Conservation (phyloP, 495 filamentous ascomycete species). For the Margaritispora aquatica region DNA sequence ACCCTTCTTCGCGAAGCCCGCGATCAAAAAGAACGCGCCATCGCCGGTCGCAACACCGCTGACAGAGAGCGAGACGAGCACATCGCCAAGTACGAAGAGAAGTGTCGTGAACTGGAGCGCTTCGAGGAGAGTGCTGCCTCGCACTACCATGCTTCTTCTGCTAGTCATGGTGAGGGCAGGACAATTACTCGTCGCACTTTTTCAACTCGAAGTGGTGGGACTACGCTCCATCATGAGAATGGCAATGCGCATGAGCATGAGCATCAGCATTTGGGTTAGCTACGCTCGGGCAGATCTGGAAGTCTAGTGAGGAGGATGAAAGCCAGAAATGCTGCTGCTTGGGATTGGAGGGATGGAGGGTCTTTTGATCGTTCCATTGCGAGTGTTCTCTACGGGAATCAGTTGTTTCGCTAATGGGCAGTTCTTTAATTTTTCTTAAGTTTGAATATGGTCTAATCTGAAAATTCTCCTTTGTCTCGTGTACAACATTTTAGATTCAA, state of each 20-base stretch:
- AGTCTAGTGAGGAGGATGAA: not conserved
- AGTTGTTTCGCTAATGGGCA: too few relatives aligned
- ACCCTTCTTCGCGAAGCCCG: not conserved
- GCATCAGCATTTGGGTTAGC: too few relatives aligned
- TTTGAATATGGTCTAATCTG: too few relatives aligned
- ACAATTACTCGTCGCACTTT: not conserved
- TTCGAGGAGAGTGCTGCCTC: not conserved
- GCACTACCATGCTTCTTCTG: not conserved
- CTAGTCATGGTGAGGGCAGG: not conserved
- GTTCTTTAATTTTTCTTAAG: too few relatives aligned
- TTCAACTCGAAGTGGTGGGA: not conserved
- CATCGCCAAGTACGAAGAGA: not conserved
- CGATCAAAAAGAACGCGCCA: not conserved
- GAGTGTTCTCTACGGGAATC: not conserved
- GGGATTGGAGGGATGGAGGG: not conserved
- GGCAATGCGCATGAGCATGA: too few relatives aligned
- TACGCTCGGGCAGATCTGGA: not conserved
- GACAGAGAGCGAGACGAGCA: not conserved
- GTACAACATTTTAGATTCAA: too few relatives aligned
- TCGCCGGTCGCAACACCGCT: not conserved
- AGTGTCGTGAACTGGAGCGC: not conserved
- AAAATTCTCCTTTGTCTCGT: too few relatives aligned
- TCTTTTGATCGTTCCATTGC: not conserved
- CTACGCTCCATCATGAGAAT: not conserved
- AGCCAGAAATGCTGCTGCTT: too few relatives aligned